Base-by-base conservation (phyloP, 73 alveolate species). In the Strombidium stylifer region DNA sequence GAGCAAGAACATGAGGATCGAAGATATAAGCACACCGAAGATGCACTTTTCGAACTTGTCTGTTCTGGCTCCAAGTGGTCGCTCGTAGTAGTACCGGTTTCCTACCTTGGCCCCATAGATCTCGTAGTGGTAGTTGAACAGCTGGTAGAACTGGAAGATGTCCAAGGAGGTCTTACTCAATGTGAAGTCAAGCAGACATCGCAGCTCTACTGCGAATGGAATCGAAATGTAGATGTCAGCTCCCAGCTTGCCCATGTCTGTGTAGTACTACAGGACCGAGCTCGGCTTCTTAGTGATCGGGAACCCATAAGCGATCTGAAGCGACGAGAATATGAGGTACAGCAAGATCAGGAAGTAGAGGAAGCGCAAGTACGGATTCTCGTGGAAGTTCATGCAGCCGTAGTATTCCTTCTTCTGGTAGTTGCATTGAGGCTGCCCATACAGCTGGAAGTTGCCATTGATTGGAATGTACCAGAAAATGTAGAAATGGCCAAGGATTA, bases 101-200 rank as follows among this genome's bases (percentile, higher is more conserved):
- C 27, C 37, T 35, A 93, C 78, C 59, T 86, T 85, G 47, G 89
- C 91, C 26, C 61, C 49, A 65, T 58, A 93, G 49, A 95, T 68
- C 36, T 91, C 90, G 6, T 97, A 89, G 65, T 90, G 87, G 16
- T 88, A 74, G 58, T 87, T 96, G 66, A 89, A 97, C 41, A 95
- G 76, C 59, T 87, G 93, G 50, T 93, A 84, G 98, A 98, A 95
- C 62, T 95, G 81, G 85, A 87, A 93, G 5, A 93, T 53, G 58
- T 93, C 97, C 24, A 95, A 70, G 11, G 98, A 69, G 0, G 99
- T 95, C 34, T 90, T 73, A 11, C 98, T 95, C 55, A 95, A 95
- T 8, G 98, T 90, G 98, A 98, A 95, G 73, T 95, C 99, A 36
- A 87, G 85, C 45, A 91, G 73, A 12, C 91, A 84, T 65, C 93